Percentiles rank a stretch among this genome's conserved stretches.
phyloP scores from a whole-genome alignment of 2,329 filamentous ascomycete species.

The Colletotrichum liaoningense region DNA sequence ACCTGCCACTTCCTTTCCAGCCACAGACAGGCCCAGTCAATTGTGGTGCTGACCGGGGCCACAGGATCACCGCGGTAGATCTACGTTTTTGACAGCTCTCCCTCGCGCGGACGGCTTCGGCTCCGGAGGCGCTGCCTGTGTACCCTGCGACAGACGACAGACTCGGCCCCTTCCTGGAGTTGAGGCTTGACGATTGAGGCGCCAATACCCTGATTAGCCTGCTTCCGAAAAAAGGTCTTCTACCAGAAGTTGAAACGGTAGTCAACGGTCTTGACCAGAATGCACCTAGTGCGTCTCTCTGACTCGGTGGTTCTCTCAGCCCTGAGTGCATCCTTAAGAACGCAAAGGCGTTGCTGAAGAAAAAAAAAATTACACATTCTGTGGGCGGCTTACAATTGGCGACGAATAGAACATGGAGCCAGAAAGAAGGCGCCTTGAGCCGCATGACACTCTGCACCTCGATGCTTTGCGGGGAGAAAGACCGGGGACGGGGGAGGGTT shows the following conservation, averaged over 20 bases:
- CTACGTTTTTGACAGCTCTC: constrained; percentile 36
- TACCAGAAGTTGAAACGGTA: constrained; percentile 34
- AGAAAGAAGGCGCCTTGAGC: neutral
- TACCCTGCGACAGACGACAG: constrained; percentile 17
- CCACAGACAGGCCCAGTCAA: constrained; percentile 32
- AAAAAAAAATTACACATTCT: neutral
- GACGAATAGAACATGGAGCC: neutral
- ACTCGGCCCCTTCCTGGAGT: constrained; percentile 29
- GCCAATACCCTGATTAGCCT: constrained; percentile 10
- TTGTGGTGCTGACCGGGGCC: constrained; percentile 27
- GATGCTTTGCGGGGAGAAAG: constrained; percentile 27
- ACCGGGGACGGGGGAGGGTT: neutral
- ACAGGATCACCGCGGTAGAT: constrained; percentile 33
- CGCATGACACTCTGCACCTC: constrained; percentile 25
- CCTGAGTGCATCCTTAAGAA: constrained; percentile 1
- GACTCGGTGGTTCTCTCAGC: constrained; percentile 20
- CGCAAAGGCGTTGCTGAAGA: neutral
- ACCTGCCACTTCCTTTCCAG: constrained; percentile 34
- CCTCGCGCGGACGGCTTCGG: constrained; percentile 32
- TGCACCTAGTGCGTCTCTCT: constrained; percentile 16
- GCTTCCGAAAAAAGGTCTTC: constrained; percentile 25
- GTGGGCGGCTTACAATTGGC: constrained; percentile 11
- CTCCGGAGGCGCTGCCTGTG: constrained; percentile 22
- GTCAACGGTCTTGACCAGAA: constrained; percentile 16
- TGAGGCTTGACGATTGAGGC: constrained; percentile 28